Evolutionary conservation across 2,329 filamentous ascomycete species (phyloP).

Genomic region (Epicoccum nigrum): DNA sequence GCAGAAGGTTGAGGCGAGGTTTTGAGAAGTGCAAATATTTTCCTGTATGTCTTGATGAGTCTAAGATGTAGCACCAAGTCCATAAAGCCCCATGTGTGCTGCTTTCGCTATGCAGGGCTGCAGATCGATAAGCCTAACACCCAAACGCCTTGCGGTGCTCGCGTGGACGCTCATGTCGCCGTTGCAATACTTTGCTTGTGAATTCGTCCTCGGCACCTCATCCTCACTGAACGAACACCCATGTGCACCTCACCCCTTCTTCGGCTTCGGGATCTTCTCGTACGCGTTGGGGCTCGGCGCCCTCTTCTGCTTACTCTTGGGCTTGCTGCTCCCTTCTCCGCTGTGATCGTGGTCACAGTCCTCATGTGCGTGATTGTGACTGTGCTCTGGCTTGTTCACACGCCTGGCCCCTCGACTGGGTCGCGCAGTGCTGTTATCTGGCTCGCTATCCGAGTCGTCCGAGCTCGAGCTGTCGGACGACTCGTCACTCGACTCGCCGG

Average conservation of each 20-base stretch:
- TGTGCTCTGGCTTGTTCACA: slow-evolving; percentile 30
- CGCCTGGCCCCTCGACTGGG: slow-evolving; percentile 34
- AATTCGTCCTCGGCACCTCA: not conserved
- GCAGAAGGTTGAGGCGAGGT: slow-evolving; percentile 74
- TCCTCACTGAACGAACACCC: too few species aligned
- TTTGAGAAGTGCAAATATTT: too few species aligned
- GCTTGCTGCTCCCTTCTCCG: slow-evolving; percentile 49
- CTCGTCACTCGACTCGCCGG: slow-evolving; percentile 76
- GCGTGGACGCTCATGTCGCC: not conserved
- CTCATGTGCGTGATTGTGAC: slow-evolving; percentile 33
- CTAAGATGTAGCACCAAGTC: slow-evolving; percentile 28
- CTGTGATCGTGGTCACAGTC: slow-evolving; percentile 45
- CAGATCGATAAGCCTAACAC: not conserved
- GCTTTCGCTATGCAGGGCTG: not conserved
- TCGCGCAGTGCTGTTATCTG: slow-evolving; percentile 57
- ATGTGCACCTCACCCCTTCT: slow-evolving; percentile 26
- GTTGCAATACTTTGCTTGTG: not conserved
- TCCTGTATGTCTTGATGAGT: slow-evolving; percentile 24
- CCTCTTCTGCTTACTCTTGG: slow-evolving; percentile 50
- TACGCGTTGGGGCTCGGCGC: slow-evolving; percentile 80
- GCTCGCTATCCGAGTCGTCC: slow-evolving; percentile 61
- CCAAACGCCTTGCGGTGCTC: slow-evolving; percentile 1
- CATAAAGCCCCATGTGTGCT: not conserved
- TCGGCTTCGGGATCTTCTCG: slow-evolving; percentile 71
- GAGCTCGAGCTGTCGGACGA: slow-evolving; percentile 54